These are phyloP conservation scores for Rhytidhysteron rufulum DNA, from an alignment of 2,329 filamentous ascomycete genomes.

Conservation along the genomic window DNA sequence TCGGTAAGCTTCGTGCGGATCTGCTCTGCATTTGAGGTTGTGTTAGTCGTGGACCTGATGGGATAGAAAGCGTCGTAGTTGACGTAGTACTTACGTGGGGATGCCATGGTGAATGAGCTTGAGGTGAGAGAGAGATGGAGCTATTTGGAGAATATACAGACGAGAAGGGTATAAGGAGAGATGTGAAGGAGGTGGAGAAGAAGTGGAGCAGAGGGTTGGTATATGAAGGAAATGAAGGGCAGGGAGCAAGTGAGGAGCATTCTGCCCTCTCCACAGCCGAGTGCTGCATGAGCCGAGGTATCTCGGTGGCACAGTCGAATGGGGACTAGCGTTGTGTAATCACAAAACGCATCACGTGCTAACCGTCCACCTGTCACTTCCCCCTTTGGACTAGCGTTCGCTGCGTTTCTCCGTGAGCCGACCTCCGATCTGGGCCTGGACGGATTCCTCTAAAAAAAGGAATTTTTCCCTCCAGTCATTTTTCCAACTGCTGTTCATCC, in stretches of 20 bases:
- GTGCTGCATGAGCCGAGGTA: slow-evolving; percentile 1
- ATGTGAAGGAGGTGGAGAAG: slow-evolving; percentile 1
- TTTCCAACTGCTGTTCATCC: too few species aligned
- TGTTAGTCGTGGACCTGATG: slow-evolving; percentile 10
- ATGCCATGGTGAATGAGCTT: slow-evolving; percentile 59
- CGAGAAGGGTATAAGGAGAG: slow-evolving; percentile 1
- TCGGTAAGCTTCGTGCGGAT: slow-evolving; percentile 91
- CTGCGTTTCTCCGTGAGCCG: slow-evolving; percentile 1
- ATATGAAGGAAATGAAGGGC: slow-evolving; percentile 19
- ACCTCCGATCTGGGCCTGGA: slow-evolving; percentile 1
- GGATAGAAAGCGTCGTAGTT: slow-evolving; percentile 17
- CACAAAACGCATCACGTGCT: too few species aligned
- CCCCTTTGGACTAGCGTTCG: too few species aligned
- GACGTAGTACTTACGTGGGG: slow-evolving; percentile 63
- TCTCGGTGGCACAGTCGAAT: too few species aligned
- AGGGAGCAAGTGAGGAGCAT: slow-evolving; percentile 3
- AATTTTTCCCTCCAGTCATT: too few species aligned
- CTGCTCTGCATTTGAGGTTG: slow-evolving; percentile 58
- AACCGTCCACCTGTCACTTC: too few species aligned
- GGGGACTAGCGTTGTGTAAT: too few species aligned
- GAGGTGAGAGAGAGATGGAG: slow-evolving; percentile 3
- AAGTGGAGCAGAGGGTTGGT: slow-evolving; percentile 10
- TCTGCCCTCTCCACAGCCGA: slow-evolving; percentile 16
- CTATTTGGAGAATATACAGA: slow-evolving; percentile 1
- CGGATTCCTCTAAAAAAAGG: too few species aligned